A percentile compares a stretch with the other conserved stretches of the same genome.
These are phyloP conservation scores for Obba rivulosa DNA, from an alignment of 768 basidiomycete species.

Conservation along the genomic window DNA sequence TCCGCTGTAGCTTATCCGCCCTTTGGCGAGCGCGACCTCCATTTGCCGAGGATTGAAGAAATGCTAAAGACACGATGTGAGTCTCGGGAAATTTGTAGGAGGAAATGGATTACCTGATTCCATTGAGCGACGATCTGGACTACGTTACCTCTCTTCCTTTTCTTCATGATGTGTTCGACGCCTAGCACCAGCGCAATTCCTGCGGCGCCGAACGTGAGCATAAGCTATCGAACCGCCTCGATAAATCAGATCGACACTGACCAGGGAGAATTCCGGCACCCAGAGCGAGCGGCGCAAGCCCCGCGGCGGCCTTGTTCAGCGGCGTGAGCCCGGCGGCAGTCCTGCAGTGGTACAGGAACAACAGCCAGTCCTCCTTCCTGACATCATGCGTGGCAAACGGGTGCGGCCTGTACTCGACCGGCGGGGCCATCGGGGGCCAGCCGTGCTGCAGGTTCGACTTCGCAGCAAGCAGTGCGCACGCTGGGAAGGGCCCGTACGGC, in stretches of 20 bases:
- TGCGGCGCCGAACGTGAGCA: too few relatives aligned
- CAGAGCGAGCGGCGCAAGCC: too few relatives aligned
- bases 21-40: slow-evolving; percentile 15
- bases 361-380: slow-evolving; percentile 43
- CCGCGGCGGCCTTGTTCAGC: too few relatives aligned
- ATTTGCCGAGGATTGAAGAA: slow-evolving; percentile 20
- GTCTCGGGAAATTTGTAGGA: too few relatives aligned
- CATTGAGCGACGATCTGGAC: too few relatives aligned
- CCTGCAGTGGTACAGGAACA: slow-evolving; percentile 22
- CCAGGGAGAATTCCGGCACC: too few relatives aligned
- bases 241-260: too few relatives aligned
- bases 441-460: slow-evolving; percentile 34
- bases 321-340: neutral
- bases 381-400: slow-evolving; percentile 50
- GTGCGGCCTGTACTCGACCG: slow-evolving; percentile 33
- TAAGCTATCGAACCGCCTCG: too few relatives aligned
- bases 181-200: too few relatives aligned
- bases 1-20: slow-evolving; percentile 4
- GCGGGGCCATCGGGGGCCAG: slow-evolving; percentile 40
- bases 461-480: slow-evolving; percentile 25
- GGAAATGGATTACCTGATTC: too few relatives aligned
- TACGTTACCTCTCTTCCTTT: too few relatives aligned
- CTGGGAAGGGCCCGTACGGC: slow-evolving; percentile 25
- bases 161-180: too few relatives aligned
- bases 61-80: slow-evolving; percentile 8